Percentiles rank a stretch among this genome's conserved stretches.
These are phyloP conservation scores for Phytomonas francai DNA, from an alignment of 208 protist genomes.

Conservation along the genomic window DNA sequence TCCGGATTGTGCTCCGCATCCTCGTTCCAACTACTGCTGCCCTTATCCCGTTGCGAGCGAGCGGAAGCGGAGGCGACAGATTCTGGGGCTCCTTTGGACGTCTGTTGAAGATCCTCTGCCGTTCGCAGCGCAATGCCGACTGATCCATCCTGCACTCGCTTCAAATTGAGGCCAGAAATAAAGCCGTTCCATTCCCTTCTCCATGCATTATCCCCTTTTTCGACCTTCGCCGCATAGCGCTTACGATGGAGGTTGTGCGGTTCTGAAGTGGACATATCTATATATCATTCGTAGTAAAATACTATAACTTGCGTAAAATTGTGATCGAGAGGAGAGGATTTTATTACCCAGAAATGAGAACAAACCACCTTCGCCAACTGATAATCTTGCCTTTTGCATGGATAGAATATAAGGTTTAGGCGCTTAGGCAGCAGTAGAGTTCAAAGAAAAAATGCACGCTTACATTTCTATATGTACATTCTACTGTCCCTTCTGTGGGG, in stretches of 20 bases:
- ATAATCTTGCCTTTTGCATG: no score
- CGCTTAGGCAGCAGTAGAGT: no score
- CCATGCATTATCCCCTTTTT: slow-evolving; percentile 80
- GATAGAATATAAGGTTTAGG: no score
- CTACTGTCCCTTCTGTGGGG: no score
- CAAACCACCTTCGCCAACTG: no score
- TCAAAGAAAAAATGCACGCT: no score
- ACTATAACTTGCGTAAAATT: no score
- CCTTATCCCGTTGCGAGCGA: background rate
- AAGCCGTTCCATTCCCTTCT: slow-evolving; percentile 78
- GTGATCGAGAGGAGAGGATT: no score
- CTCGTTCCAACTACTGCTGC: slow-evolving; percentile 6
- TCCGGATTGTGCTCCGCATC: slow-evolving; percentile 10
- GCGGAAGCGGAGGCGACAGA: background rate
- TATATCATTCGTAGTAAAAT: no score
- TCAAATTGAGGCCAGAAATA: slow-evolving; percentile 73
- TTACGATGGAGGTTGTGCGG: slow-evolving; percentile 8
- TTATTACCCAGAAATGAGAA: no score
- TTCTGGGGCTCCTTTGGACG: background rate
- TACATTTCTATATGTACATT: no score
- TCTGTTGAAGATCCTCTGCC: slow-evolving; percentile 43
- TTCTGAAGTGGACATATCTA: no score
- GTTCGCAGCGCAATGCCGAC: slow-evolving; percentile 45
- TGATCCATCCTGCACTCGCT: slow-evolving; percentile 61
- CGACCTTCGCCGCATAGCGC: slow-evolving; percentile 68